Conservation (phyloP, 345 rosid species). For the Populus euphratica region DNA sequence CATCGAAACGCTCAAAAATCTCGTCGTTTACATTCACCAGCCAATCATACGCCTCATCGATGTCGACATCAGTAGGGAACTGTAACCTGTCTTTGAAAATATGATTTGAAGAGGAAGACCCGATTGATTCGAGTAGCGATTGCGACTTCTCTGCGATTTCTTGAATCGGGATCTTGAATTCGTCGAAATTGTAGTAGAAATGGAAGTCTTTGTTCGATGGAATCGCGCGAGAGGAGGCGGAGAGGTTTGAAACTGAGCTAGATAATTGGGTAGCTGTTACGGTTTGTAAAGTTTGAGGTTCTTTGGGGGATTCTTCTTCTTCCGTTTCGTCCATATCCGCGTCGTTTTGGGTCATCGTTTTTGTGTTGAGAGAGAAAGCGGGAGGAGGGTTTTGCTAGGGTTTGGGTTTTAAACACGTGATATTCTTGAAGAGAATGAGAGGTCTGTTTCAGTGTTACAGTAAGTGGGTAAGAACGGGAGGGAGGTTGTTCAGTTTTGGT, state of each 20-base stretch:
- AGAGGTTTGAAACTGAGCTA: conserved; percentile 46
- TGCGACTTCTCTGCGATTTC: conserved; percentile 45
- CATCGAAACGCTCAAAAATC: conserved; percentile 59
- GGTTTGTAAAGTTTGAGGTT: conserved; percentile 33
- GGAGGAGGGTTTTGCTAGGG: conserved; percentile 4
- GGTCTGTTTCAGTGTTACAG: neutral
- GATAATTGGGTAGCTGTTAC: conserved; percentile 41
- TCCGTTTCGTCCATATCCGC: conserved; percentile 6
- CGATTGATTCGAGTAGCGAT: conserved; percentile 52
- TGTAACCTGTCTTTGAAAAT: conserved; percentile 23
- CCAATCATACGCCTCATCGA: conserved; percentile 69
- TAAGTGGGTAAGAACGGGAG: neutral
- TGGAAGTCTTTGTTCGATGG: conserved; percentile 76
- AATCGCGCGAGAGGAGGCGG: conserved; percentile 46
- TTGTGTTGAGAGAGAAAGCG: neutral
- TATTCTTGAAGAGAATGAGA: neutral
- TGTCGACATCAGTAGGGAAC: conserved; percentile 42
- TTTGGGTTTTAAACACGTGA: neutral
- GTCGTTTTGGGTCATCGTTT: conserved; percentile 13
- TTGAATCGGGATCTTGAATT: conserved; percentile 56
- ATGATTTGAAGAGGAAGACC: conserved; percentile 31
- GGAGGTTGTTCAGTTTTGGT: neutral
- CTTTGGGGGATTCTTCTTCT: conserved; percentile 17
- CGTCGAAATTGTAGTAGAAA: conserved; percentile 72
- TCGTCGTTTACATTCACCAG: conserved; percentile 67